Evolutionary conservation across 441 rosid species (phyloP), one percentile per base, ranked within the genome.

Genomic region (Viola pubescens): DNA sequence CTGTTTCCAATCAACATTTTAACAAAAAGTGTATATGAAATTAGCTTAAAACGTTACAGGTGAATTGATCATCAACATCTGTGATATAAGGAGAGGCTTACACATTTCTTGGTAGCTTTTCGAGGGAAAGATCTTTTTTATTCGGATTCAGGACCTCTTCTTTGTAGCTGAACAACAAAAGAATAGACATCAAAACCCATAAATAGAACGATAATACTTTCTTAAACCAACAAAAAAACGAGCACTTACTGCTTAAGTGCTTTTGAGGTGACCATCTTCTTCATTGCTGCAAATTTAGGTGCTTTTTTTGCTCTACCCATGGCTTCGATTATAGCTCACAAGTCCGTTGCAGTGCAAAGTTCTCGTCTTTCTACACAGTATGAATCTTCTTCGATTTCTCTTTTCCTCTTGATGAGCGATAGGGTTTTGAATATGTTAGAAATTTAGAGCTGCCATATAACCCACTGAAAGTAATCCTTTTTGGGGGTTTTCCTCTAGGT

Each of bases 241-340:
- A 37, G 8, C 4, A 41, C 44, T 61, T 66, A 82, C 95, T 80
- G 76, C 59, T 89, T 91, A 39, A 91, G 57, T 46, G 95, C 94
- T 74, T 81, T 87, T 4, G 77, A 73, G 61, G 87, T 82, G 64
- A 87, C 65, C 59, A 83, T 69, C 77, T 87, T 89, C 81, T 92
- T 89, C 94, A 85, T 78, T 14, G 53, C 77, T 1, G 94, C 95
- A 59, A 89, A 87, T 69, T 89, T 91, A 1, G 83, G 91, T 48
- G 79, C 74, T 58, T 80, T 88, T 72, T 88, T 88, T 5, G 91
- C 91, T 71, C 69, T 87, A 50, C 91, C 97, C 98, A 88, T 89
- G 48, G 46, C 54, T 7, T 9, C 6, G 43, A 37, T 13, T 38
- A n/a, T n/a, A n/a, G n/a, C n/a, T n/a, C n/a, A n/a, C n/a, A n/a